A percentile compares a stretch with the other conserved stretches of the same genome.
Conservation (phyloP, 306 rosid genomes). For the Cucurbita argyrosperma region DNA sequence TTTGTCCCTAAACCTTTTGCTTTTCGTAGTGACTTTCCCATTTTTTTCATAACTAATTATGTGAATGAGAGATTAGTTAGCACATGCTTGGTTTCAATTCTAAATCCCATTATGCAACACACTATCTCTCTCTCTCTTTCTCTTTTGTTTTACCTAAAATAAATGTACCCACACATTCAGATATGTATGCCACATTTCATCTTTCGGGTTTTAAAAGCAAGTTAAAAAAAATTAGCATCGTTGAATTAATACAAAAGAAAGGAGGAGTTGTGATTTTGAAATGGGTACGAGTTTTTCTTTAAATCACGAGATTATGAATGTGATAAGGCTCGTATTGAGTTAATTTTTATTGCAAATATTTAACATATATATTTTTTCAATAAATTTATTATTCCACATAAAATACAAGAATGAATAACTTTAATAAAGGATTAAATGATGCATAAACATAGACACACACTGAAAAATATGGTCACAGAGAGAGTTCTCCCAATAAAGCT, state of each 20-base stretch:
- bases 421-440: background rate
- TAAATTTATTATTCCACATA: background rate
- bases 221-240: too few species aligned
- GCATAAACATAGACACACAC: background rate
- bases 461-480: background rate
- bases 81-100: slow-evolving; percentile 7
- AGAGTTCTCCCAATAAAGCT: background rate
- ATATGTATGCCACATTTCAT: background rate
- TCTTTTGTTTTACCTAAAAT: background rate
- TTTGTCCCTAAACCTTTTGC: background rate
- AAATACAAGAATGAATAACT: background rate
- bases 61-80: slow-evolving; percentile 1
- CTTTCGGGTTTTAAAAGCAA: background rate
- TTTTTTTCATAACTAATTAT: slow-evolving; percentile 4
- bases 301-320: background rate
- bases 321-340: background rate
- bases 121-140: background rate
- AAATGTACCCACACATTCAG: background rate
- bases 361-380: background rate
- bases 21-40: background rate
- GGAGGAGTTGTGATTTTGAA: background rate
- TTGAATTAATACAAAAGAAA: too few species aligned
- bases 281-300: background rate
- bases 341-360: background rate
- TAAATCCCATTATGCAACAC: slow-evolving; percentile 2